Base-by-base conservation (phyloP, 192 early-diverging fungal genomes). In the Dispira simplex region DNA sequence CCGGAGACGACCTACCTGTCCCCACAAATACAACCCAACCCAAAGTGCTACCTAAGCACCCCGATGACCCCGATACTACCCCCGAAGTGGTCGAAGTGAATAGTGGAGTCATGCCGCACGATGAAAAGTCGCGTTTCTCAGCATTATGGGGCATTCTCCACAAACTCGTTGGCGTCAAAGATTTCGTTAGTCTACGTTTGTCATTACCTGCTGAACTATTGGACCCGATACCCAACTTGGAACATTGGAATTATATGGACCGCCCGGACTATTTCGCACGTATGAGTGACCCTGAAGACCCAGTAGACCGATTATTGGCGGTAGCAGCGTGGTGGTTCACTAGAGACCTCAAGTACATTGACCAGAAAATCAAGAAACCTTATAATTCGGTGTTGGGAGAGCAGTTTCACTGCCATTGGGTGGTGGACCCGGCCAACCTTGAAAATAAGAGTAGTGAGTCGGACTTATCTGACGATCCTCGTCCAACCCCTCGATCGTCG, bases 161-260 rank as follows among this genome's bases (percentile, higher is more conserved):
- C 74, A 84, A 84, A 55, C 66, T 84, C 1, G 69, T 83, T n/a
- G 83, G 85, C 8, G 84, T 85, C 44, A 82, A 84, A 63, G 85
- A 87, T 64, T 71, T 87, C 11, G 70, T 75, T 32, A 68, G 70
- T 49, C 55, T 84, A 44, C 83, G 85, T 11, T 65, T 90, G 49
- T 85, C 84, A 51, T 71, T 90, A 56, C 88, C 88, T 27, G 79
- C 85, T 43, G 76, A 83, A 47, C 70, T 87, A 39, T 70, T 87
- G 53, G 84, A 86, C 55, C 88, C 88, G 18, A 74, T 81, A 44
- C 83, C 83, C 23, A 85, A 86, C 55, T 77, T 90, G 44, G 88
- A 90, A 68, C 83, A 85, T 73, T 85, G 82, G 82, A 83, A 81
- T 67, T 86, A 84, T 68, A 87, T 83, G 69, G 88, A 90, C 59